phyloP scores from a whole-genome alignment of 2,329 filamentous ascomycete genomes.

The Exophiala viscosa region DNA sequence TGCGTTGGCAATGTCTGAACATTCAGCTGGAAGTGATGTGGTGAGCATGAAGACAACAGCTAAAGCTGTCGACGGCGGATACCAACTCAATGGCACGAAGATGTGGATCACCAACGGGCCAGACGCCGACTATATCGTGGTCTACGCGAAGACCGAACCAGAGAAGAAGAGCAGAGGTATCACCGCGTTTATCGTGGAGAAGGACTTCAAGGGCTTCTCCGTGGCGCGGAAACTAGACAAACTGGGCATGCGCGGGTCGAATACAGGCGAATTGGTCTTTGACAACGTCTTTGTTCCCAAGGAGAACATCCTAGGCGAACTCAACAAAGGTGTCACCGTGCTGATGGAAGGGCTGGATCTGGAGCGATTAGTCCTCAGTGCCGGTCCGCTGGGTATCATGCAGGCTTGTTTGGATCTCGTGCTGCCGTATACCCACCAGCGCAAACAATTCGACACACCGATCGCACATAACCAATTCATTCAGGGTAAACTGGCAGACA shows the following conservation, averaged over 20 bases:
- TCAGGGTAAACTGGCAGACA: slow-evolving; percentile 89
- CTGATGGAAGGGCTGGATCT: slow-evolving; percentile 96
- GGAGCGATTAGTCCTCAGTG: slow-evolving; percentile 84
- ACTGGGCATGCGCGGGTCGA: slow-evolving; percentile 94
- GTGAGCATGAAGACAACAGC: slow-evolving; percentile 92
- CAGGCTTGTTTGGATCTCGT: slow-evolving; percentile 81
- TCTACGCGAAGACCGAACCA: slow-evolving; percentile 94
- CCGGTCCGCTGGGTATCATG: slow-evolving; percentile 91
- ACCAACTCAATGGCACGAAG: slow-evolving; percentile 81
- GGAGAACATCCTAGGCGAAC: slow-evolving; percentile 72
- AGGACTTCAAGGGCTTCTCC: slow-evolving; percentile 67
- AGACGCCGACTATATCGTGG: slow-evolving; percentile 85
- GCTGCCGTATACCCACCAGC: slow-evolving; percentile 82
- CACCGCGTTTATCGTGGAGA: slow-evolving; percentile 86
- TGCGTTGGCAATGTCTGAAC: slow-evolving; percentile 91
- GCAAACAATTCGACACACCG: slow-evolving; percentile 81
- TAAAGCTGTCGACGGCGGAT: slow-evolving; percentile 76
- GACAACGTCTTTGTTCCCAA: slow-evolving; percentile 84
- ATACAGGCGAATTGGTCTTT: slow-evolving; percentile 91
- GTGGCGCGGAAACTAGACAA: slow-evolving; percentile 92
- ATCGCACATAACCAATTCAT: slow-evolving; percentile 91
- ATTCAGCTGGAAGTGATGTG: slow-evolving; percentile 85
- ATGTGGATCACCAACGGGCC: slow-evolving; percentile 99
- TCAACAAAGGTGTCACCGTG: slow-evolving; percentile 81
- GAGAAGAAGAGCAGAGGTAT: slow-evolving; percentile 81